Evolutionary conservation across 257 asterid genomes (phyloP).

Genomic region (Solanum bukasovii): DNA sequence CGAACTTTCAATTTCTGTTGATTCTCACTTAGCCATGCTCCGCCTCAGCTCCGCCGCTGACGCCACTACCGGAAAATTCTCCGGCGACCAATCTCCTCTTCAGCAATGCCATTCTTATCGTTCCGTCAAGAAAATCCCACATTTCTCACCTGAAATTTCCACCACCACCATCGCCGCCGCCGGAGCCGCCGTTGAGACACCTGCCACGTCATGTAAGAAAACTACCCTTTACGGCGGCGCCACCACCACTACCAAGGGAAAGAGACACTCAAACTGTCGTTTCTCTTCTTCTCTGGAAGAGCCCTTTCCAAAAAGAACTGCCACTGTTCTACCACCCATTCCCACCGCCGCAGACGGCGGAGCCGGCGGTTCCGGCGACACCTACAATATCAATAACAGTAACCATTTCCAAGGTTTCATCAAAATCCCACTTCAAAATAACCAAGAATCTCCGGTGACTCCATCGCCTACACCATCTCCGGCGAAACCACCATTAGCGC

Average conservation of each 20-base stretch:
- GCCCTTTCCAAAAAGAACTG: background rate
- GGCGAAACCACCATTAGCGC: background rate
- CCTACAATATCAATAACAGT: no score
- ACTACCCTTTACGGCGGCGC: background rate
- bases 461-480: background rate
- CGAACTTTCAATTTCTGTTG: background rate
- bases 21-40: background rate
- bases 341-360: background rate
- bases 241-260: background rate
- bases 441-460: background rate
- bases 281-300: background rate
- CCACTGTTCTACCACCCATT: background rate
- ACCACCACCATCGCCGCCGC: background rate
- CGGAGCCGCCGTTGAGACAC: background rate
- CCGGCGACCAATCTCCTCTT: background rate
- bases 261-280: background rate
- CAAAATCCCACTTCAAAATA: background rate
- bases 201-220: background rate
- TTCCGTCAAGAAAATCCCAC: background rate
- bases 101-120: background rate
- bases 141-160: background rate
- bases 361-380: accelerated
- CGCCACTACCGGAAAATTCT: background rate
- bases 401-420: background rate
- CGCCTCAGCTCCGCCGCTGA: background rate